phyloP scores from a whole-genome alignment of 2,329 filamentous ascomycete species.

The Ophiocordyceps unilateralis region DNA sequence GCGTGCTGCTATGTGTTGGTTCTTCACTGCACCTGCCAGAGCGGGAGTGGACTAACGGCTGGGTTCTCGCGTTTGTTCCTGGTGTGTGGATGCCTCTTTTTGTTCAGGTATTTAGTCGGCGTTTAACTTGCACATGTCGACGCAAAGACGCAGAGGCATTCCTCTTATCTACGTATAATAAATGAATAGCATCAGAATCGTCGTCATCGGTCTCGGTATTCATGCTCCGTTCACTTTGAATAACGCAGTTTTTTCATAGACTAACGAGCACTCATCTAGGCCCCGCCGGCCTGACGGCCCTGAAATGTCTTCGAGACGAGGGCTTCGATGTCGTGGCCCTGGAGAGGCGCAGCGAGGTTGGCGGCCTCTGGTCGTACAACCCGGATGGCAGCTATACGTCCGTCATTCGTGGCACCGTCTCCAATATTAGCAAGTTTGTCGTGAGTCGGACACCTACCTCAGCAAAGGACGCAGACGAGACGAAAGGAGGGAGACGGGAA shows the following conservation, averaged over 20 bases:
- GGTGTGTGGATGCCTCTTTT: no score
- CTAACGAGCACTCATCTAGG: not conserved
- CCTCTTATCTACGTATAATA: no score
- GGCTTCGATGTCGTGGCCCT: constrained; percentile 26
- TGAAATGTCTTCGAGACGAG: constrained; percentile 24
- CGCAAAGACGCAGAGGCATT: no score
- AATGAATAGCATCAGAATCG: constrained; percentile 4
- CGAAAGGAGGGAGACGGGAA: no score
- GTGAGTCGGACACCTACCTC: not conserved
- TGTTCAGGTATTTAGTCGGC: no score
- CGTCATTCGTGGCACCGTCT: not conserved
- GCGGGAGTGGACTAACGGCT: no score
- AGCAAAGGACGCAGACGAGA: no score
- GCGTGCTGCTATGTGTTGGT: no score
- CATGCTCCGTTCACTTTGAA: not conserved
- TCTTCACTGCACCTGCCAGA: no score
- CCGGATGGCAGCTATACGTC: constrained; percentile 1
- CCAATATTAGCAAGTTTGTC: constrained; percentile 4
- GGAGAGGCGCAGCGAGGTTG: constrained; percentile 21
- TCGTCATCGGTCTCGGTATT: constrained; percentile 13
- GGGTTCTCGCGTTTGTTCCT: no score
- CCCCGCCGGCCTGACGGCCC: constrained; percentile 1
- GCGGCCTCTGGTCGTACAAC: constrained; percentile 21
- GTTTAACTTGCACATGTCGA: no score
- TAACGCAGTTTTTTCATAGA: no score